phyloP scores from a whole-genome alignment of 768 basidiomycete genomes.

The Suillus plorans region DNA sequence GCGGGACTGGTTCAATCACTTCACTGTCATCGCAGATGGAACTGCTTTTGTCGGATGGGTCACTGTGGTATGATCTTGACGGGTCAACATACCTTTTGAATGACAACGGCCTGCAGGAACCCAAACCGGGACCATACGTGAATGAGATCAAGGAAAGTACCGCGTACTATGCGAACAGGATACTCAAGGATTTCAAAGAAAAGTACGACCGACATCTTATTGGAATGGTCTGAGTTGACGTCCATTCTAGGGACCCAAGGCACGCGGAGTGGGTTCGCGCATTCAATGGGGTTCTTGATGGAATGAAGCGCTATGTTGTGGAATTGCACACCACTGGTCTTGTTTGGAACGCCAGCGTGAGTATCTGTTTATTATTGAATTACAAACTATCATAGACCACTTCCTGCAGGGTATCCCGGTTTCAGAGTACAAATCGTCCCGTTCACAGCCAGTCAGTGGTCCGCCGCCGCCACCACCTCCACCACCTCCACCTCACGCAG shows the following conservation, averaged over 20 bases:
- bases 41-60: conserved; percentile 87
- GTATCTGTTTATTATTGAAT: conserved; percentile 14
- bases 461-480: conserved; percentile 48
- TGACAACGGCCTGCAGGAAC: conserved; percentile 40
- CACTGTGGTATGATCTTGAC: conserved; percentile 55
- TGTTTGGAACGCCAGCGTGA: conserved; percentile 83
- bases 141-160: conserved; percentile 82
- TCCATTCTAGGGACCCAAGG: conserved; percentile 66
- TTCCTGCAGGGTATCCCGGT: conserved; percentile 52
- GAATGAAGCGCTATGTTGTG: conserved; percentile 77
- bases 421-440: conserved; percentile 48
- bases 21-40: conserved; percentile 81
- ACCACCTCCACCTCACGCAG: conserved; percentile 51
- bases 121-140: conserved; percentile 81
- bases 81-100: neutral
- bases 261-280: conserved; percentile 88
- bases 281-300: conserved; percentile 71
- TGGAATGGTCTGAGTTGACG: conserved; percentile 11
- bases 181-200: conserved; percentile 91
- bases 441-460: conserved; percentile 34
- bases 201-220: conserved; percentile 56
- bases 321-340: conserved; percentile 87
- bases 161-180: conserved; percentile 84
- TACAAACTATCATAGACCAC: neutral
- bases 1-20: conserved; percentile 79